A percentile compares a stretch with the other conserved stretches of the same genome.
Conservation (phyloP, 2,329 filamentous ascomycete genomes). For the Westerdykella ornata region DNA sequence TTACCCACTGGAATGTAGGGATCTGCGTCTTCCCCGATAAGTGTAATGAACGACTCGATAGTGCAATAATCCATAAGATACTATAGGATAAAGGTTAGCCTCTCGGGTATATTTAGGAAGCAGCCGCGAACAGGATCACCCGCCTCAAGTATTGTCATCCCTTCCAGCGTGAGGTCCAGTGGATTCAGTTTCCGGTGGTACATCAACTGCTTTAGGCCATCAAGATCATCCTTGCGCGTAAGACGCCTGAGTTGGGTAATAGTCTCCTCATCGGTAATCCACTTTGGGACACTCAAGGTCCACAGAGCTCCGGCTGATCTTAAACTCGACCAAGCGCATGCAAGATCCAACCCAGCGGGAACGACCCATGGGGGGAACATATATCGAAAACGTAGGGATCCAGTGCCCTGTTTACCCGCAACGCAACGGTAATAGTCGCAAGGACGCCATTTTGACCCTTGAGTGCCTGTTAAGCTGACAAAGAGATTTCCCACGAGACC, state of each 20-base stretch:
- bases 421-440: conserved; percentile 1
- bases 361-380: conserved; percentile 2
- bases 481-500: conserved; percentile 3
- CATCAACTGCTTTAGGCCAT: too few species aligned
- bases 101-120: too few species aligned
- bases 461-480: conserved; percentile 1
- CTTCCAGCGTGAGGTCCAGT: too few species aligned
- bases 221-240: too few species aligned
- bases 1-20: too few species aligned
- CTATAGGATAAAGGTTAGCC: too few species aligned
- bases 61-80: too few species aligned
- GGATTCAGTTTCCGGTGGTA: too few species aligned
- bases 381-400: conserved; percentile 2
- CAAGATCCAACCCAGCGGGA: not conserved
- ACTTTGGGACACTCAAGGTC: not conserved
- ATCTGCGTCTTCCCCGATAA: conserved; percentile 1
- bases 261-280: not conserved
- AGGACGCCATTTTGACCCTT: not conserved
- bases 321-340: not conserved
- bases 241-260: not conserved
- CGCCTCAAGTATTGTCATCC: too few species aligned
- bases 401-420: not conserved
- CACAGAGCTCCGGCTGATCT: not conserved
- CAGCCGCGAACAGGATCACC: too few species aligned
- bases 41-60: not conserved